Conservation (phyloP, 1,284 basidiomycete genomes). For the Chalciporus sp. region DNA sequence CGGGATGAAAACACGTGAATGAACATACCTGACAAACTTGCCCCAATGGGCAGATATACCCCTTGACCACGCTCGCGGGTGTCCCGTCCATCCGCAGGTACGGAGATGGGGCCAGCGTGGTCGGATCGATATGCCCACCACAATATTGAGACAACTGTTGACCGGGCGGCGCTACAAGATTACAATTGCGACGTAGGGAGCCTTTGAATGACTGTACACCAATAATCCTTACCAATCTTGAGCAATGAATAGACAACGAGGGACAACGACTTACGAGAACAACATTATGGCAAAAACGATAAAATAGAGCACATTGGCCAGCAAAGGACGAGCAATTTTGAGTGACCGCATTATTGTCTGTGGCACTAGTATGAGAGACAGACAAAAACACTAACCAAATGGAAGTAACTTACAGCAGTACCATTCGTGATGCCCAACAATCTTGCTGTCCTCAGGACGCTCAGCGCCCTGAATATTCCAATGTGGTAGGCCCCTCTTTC, state of each 20-base stretch:
- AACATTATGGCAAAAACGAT: slow-evolving; percentile 88
- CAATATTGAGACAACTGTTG: slow-evolving; percentile 64
- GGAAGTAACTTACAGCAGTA: slow-evolving; percentile 67
- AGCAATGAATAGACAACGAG: slow-evolving; percentile 1
- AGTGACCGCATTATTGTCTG: slow-evolving; percentile 93
- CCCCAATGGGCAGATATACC: slow-evolving; percentile 83
- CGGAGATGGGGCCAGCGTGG: slow-evolving; percentile 47
- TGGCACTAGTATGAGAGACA: slow-evolving; percentile 6
- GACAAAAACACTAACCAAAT: neutral
- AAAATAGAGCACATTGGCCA: slow-evolving; percentile 90
- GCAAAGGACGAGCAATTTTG: slow-evolving; percentile 87
- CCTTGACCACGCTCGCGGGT: slow-evolving; percentile 47
- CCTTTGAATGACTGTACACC: slow-evolving; percentile 91
- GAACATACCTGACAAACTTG: slow-evolving; percentile 71
- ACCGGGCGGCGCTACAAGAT: slow-evolving; percentile 53
- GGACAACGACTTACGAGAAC: slow-evolving; percentile 67
- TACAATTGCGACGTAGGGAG: slow-evolving; percentile 71
- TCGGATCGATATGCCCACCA: slow-evolving; percentile 75
- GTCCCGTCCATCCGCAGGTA: slow-evolving; percentile 49
- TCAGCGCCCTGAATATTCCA: slow-evolving; percentile 88
- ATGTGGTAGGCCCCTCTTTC: slow-evolving; percentile 76
- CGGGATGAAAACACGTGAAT: neutral
- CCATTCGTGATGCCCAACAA: slow-evolving; percentile 89
- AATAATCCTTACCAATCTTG: slow-evolving; percentile 65
- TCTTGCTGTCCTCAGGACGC: slow-evolving; percentile 83